Evolutionary conservation across 257 asterid species (phyloP).

Genomic region (Solanum chiquidenum): DNA sequence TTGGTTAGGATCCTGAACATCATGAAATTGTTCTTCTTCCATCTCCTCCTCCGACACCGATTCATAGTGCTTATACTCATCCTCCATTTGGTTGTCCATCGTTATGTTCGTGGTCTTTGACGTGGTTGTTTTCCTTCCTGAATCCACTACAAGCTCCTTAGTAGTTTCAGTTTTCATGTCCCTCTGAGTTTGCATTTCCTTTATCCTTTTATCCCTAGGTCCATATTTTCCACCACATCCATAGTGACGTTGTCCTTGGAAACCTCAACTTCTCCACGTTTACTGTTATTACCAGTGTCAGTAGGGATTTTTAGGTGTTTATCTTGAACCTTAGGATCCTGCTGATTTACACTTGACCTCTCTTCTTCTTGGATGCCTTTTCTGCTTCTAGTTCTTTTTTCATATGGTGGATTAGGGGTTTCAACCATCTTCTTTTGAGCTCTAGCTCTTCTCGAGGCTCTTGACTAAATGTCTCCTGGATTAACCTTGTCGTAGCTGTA

Average conservation of each 20-base stretch:
- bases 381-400: neutral
- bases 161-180: too few species aligned
- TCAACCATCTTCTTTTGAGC: neutral
- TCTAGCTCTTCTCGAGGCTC: neutral
- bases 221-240: neutral
- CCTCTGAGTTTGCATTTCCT: too few species aligned
- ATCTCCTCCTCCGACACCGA: neutral
- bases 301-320: neutral
- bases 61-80: neutral
- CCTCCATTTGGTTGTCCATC: fast-evolving
- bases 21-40: neutral
- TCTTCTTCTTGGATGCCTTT: too few species aligned
- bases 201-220: neutral
- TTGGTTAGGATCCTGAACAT: neutral
- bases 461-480: neutral
- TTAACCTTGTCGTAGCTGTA: neutral
- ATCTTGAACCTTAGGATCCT: neutral
- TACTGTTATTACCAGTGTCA: too few species aligned
- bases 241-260: too few species aligned
- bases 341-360: neutral
- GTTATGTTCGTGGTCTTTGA: neutral
- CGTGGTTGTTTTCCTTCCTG: fast-evolving
- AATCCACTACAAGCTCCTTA: fast-evolving
- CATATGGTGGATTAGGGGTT: neutral
- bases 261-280: neutral